Evolutionary conservation across 1,284 basidiomycete species (phyloP).

Genomic region (Chiua sp.): DNA sequence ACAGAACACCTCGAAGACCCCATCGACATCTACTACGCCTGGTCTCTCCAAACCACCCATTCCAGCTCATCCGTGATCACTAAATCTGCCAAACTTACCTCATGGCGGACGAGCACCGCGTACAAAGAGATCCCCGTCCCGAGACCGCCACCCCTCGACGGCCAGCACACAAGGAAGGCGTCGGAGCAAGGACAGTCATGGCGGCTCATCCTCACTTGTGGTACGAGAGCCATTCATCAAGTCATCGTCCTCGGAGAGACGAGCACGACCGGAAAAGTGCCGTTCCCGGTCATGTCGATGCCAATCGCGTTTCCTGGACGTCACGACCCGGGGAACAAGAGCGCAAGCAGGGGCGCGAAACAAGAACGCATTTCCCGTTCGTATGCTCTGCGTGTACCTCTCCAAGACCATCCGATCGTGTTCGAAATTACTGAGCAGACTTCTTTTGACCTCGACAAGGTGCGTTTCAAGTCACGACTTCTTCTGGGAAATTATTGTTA

Average conservation of each 20-base stretch:
- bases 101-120: conserved; percentile 65
- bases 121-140: conserved; percentile 77
- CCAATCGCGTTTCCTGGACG: conserved; percentile 56
- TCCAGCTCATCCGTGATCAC: conserved; percentile 35
- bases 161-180: neutral
- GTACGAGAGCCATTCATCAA: conserved; percentile 22
- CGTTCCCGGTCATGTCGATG: conserved; percentile 69
- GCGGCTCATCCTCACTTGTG: conserved; percentile 62
- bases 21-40: conserved; percentile 61
- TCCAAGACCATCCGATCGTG: conserved; percentile 26
- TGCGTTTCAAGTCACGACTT: conserved; percentile 37
- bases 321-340: conserved; percentile 16
- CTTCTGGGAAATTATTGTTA: neutral
- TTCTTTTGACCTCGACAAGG: conserved; percentile 90
- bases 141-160: conserved; percentile 52
- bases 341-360: conserved; percentile 45
- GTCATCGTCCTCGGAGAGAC: conserved; percentile 43
- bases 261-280: conserved; percentile 41
- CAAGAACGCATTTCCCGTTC: conserved; percentile 72
- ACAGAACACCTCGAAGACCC: conserved; percentile 63
- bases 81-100: conserved; percentile 68
- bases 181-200: conserved; percentile 58
- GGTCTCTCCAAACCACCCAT: conserved; percentile 39
- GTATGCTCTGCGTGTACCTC: conserved; percentile 42
- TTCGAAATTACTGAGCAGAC: conserved; percentile 78